These are phyloP conservation scores for Atkinsonella texensis DNA, from an alignment of 2,329 filamentous ascomycete genomes.

Conservation along the genomic window DNA sequence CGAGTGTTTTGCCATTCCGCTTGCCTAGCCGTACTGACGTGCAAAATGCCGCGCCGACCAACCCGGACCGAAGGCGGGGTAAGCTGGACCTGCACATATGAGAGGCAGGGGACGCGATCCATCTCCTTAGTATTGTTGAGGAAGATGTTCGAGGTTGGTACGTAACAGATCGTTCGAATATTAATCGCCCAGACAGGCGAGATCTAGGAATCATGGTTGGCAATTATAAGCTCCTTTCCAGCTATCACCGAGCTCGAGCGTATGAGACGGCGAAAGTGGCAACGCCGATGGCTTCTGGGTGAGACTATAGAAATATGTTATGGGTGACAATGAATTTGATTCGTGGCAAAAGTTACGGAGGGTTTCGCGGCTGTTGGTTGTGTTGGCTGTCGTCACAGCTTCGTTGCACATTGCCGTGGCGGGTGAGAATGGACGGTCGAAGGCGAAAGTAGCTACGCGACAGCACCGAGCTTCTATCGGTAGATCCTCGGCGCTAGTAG, in stretches of 20 bases:
- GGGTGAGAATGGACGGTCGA: slow-evolving; percentile 14
- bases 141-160: slow-evolving; percentile 15
- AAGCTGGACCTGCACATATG: slow-evolving; percentile 21
- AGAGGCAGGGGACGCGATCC: slow-evolving; percentile 16
- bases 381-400: slow-evolving; percentile 12
- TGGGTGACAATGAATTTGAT: background rate
- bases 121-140: slow-evolving; percentile 14
- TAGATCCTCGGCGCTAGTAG: slow-evolving; percentile 11
- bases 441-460: slow-evolving; percentile 8
- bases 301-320: background rate
- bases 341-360: too few relatives aligned
- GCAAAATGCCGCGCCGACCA: slow-evolving; percentile 23
- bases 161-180: slow-evolving; percentile 23
- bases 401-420: slow-evolving; percentile 21
- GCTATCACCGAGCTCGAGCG: slow-evolving; percentile 2
- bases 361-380: slow-evolving; percentile 5
- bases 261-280: slow-evolving; percentile 5
- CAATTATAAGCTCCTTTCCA: background rate
- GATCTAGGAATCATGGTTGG: slow-evolving; percentile 28
- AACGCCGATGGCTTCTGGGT: background rate
- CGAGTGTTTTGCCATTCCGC: slow-evolving; percentile 28
- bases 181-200: slow-evolving; percentile 26
- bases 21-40: slow-evolving; percentile 22
- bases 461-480: slow-evolving; percentile 18
- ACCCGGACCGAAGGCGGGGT: slow-evolving; percentile 16